Conservation (phyloP, 148 eudicot species). For the Talinum fruticosum region DNA sequence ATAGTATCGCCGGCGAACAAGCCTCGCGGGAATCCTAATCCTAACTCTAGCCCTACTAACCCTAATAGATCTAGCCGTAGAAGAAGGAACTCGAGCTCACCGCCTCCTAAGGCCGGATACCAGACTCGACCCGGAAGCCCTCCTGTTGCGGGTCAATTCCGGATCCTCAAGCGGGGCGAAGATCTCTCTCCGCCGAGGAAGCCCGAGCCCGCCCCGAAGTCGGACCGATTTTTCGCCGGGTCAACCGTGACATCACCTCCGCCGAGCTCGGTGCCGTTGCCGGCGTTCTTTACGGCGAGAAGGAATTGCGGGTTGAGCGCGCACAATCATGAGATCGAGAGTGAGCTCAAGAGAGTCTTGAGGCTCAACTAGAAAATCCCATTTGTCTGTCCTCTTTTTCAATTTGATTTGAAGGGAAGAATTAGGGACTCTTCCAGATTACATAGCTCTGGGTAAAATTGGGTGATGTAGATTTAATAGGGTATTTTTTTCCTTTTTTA, state of each 20-base stretch:
- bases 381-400: background rate
- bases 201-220: constrained; percentile 15
- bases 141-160: constrained; percentile 30
- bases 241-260: constrained; percentile 47
- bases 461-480: background rate
- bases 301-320: constrained; percentile 17
- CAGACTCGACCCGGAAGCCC: constrained; percentile 10
- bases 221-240: constrained; percentile 45
- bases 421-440: background rate
- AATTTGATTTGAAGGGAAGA: background rate
- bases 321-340: constrained; percentile 16
- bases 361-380: constrained; percentile 9
- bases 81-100: constrained; percentile 32
- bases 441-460: background rate
- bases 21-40: constrained; percentile 27
- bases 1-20: constrained; percentile 21
- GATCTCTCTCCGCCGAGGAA: constrained; percentile 13
- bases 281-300: constrained; percentile 36
- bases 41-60: background rate
- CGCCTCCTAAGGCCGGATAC: constrained; percentile 14
- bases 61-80: constrained; percentile 32
- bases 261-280: constrained; percentile 55
- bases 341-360: constrained; percentile 26
- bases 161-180: constrained; percentile 54
- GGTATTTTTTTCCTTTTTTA: background rate